phyloP scores from a whole-genome alignment of 2,329 filamentous ascomycete genomes.

The Arthrinium puccinioides region DNA sequence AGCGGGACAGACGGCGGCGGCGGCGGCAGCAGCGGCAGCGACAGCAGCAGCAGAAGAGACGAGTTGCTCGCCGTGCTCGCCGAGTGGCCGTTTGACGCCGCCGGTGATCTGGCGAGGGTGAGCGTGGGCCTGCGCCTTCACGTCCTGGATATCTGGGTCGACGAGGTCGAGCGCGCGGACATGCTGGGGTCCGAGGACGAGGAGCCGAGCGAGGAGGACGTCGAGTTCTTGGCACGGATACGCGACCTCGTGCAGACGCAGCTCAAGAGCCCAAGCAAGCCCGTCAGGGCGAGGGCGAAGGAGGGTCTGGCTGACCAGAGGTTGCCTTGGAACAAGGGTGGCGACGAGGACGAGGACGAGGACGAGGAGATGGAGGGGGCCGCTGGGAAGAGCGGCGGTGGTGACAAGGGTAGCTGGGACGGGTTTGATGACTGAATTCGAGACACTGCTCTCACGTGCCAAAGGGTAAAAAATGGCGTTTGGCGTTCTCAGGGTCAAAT shows the following conservation, averaged over 20 bases:
- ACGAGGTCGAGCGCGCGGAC: constrained; percentile 72
- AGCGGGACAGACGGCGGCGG: constrained; percentile 2
- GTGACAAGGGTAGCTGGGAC: too few species aligned
- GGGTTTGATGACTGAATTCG: constrained; percentile 61
- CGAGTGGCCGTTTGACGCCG: constrained; percentile 34
- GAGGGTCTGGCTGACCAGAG: constrained; percentile 70
- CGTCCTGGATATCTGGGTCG: constrained; percentile 82
- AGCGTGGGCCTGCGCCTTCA: constrained; percentile 84
- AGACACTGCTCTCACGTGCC: too few species aligned
- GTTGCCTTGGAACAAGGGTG: constrained; percentile 53
- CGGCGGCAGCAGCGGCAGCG: constrained; percentile 1
- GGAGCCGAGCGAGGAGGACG: constrained; percentile 26
- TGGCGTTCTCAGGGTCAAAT: too few species aligned
- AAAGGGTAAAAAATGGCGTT: too few species aligned
- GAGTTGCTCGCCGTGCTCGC: constrained; percentile 36
- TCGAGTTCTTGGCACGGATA: constrained; percentile 43
- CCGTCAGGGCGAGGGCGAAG: constrained; percentile 60
- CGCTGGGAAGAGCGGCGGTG: constrained; percentile 45
- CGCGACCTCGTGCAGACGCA: constrained; percentile 50
- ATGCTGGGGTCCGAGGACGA: constrained; percentile 32
- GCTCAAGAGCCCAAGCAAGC: constrained; percentile 57
- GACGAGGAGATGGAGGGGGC: constrained; percentile 28
- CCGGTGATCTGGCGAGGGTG: constrained; percentile 43
- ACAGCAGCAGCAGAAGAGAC: constrained; percentile 12
- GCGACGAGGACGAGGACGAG: constrained; percentile 22